Percentiles rank a stretch among this genome's conserved stretches.
Evolutionary conservation across 106 monocot genomes (phyloP).

Genomic region (Platanthera zijinensis): DNA sequence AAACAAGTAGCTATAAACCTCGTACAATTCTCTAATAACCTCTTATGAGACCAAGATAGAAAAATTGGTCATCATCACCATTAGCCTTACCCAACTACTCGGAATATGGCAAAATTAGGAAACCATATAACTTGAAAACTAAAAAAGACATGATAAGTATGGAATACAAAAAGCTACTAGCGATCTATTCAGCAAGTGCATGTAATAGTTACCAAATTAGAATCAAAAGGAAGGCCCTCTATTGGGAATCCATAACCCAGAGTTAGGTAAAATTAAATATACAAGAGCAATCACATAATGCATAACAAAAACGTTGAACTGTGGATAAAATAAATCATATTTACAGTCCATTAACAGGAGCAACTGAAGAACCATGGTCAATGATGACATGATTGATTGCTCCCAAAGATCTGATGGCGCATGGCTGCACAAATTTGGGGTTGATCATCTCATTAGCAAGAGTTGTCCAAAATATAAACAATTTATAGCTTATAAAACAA

Average conservation of each 20-base stretch:
- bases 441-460: too few species aligned
- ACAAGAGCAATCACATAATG: too few species aligned
- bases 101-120: neutral
- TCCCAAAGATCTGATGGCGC: too few species aligned
- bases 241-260: constrained; percentile 54
- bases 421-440: too few species aligned
- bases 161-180: constrained; percentile 7
- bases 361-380: too few species aligned
- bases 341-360: too few species aligned
- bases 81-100: neutral
- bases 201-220: constrained; percentile 63
- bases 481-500: too few species aligned
- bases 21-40: neutral
- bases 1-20: neutral
- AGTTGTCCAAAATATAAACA: too few species aligned
- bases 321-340: too few species aligned
- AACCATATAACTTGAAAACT: neutral
- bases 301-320: too few species aligned
- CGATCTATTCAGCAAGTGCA: constrained; percentile 14
- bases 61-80: neutral
- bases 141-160: neutral
- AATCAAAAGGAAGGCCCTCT: constrained; percentile 82
- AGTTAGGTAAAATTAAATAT: too few species aligned
- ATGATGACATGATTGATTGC: too few species aligned
- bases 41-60: neutral